Conservation (phyloP, 176 grass and related monocot genomes). For the Echinochloa phyllopogon region DNA sequence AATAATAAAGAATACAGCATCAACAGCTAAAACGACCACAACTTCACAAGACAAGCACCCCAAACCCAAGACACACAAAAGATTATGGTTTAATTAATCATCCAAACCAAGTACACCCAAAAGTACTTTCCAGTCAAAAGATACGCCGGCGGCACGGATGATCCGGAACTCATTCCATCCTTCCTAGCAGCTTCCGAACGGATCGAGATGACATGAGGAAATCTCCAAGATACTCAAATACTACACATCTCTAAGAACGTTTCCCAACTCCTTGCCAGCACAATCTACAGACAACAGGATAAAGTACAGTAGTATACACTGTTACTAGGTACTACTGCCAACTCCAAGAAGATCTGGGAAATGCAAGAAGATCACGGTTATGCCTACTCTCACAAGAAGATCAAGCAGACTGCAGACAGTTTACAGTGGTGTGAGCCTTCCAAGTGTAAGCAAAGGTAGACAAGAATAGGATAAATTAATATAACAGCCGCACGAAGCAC, state of each 20-base stretch:
- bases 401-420: constrained; percentile 41
- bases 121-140: constrained; percentile 64
- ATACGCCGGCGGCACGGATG: constrained; percentile 40
- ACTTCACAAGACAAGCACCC: constrained; percentile 42
- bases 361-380: constrained; percentile 36
- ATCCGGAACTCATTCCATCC: constrained; percentile 46
- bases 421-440: constrained; percentile 49
- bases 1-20: constrained; percentile 29
- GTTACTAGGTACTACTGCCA: constrained; percentile 21
- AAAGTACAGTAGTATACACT: constrained; percentile 32
- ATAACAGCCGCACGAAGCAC: constrained; percentile 37
- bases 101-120: constrained; percentile 44
- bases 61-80: constrained; percentile 30
- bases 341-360: constrained; percentile 44
- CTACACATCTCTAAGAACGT: constrained; percentile 35
- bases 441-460: constrained; percentile 34
- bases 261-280: constrained; percentile 38
- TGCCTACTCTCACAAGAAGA: constrained; percentile 29
- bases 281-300: constrained; percentile 53
- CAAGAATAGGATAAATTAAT: constrained; percentile 36
- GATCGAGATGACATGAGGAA: constrained; percentile 37
- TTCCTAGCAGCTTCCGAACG: constrained; percentile 54
- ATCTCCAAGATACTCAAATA: constrained; percentile 57
- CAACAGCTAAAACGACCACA: constrained; percentile 48
- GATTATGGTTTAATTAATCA: constrained; percentile 37